Evolutionary conservation across 2,329 filamentous ascomycete species (phyloP), one percentile per base, ranked within the genome.

Genomic region (Pyrenochaeta sp.): DNA sequence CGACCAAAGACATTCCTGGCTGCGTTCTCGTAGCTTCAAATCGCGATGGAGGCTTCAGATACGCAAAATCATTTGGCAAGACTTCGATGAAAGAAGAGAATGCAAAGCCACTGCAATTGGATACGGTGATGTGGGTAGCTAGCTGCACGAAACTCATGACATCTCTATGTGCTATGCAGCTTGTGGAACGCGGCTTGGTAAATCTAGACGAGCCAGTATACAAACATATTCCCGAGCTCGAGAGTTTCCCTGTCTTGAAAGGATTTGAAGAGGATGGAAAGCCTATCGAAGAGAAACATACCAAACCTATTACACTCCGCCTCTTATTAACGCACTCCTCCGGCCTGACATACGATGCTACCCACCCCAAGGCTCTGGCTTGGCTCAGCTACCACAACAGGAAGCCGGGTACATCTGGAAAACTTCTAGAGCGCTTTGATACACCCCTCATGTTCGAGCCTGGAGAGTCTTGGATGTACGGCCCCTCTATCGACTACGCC

Each of bases 391-490:
- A 62, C 33, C 52, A 67, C 18, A 71, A 71, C 3, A 17, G 41
- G 20, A 9, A 17, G 1, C 44, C 32, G 0, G 77, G 78, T 43
- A 78, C 76, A 1, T 60, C 80, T 39, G 64, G 79, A 17, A 81
- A 78, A 71, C 60, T 83, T 9, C 63, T 82, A 9, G 68, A 71
- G 10, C 79, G 82, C 51, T 58, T 81, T 75, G 65, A 66, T 62
- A 7, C 21, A 4, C 71, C 71, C 1, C 58, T 75, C 2, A 23
- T 65, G 6, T 72, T 67, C 41, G 76, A 77, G 49, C 83, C 82
- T 0, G 83, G 82, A 0, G 71, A 76, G 2, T 75, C 77, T 6
- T 85, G 82, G 82, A 70, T 68, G 27, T 85, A 85, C 52, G 81
- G 83, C 4, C 63, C 73, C 3, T 68, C 71, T 0, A 51, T 78